phyloP scores from a whole-genome alignment of 164 flowering plant genomes.

The Chloranthus sessilifolius region DNA sequence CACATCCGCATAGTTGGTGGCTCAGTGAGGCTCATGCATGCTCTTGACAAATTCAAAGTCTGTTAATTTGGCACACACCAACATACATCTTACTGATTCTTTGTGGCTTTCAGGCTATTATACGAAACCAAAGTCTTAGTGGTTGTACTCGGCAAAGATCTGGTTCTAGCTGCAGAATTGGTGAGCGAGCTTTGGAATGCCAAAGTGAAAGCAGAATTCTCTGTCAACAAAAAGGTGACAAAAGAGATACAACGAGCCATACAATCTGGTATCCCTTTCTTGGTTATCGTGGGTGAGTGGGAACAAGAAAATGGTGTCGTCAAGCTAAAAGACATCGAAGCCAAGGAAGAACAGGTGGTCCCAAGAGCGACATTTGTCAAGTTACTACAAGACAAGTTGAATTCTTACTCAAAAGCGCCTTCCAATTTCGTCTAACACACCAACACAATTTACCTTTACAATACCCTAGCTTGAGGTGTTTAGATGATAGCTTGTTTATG shows the following conservation, averaged over 20 bases:
- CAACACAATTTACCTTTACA: no score
- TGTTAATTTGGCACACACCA: no score
- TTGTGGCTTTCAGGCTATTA: conserved; percentile 32
- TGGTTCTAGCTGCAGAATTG: conserved; percentile 57
- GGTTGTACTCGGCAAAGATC: conserved; percentile 55
- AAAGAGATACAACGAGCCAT: conserved; percentile 72
- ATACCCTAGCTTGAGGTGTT: no score
- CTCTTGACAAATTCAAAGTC: no score
- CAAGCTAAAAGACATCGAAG: conserved; percentile 47
- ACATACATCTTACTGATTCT: not conserved
- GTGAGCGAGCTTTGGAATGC: conserved; percentile 63
- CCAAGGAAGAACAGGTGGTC: conserved; percentile 36
- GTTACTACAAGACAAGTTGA: conserved; percentile 45
- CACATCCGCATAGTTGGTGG: no score
- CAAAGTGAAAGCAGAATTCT: conserved; percentile 55
- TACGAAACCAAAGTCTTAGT: conserved; percentile 87
- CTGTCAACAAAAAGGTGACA: conserved; percentile 37
- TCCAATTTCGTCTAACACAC: no score
- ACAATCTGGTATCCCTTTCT: conserved; percentile 60
- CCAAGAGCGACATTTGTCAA: conserved; percentile 44
- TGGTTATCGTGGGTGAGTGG: conserved; percentile 66
- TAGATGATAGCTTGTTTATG: no score
- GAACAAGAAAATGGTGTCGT: conserved; percentile 57
- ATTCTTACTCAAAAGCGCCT: no score
- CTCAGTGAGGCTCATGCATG: no score